Evolutionary conservation across 495 filamentous ascomycete species (phyloP).

Genomic region (Usnea hakonensis): DNA sequence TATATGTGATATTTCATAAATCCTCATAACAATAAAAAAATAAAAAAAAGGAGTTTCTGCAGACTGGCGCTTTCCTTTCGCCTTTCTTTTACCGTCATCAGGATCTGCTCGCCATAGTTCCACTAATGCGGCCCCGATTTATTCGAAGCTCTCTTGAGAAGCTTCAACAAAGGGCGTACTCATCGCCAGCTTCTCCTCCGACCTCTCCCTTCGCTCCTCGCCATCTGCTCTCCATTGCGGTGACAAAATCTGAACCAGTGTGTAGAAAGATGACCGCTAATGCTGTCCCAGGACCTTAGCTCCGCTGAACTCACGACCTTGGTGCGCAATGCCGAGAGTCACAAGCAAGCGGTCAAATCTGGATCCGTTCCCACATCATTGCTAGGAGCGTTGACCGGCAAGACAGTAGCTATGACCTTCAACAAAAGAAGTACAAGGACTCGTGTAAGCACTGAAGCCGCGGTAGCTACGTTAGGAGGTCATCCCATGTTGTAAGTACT

Average conservation of each 20-base stretch:
- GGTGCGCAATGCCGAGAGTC: conserved; percentile 66
- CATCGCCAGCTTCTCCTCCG: conserved; percentile 16
- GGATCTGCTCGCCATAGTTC: background rate
- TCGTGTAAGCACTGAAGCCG: conserved; percentile 83
- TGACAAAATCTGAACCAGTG: background rate
- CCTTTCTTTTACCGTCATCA: too few species aligned
- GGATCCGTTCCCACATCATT: conserved; percentile 52
- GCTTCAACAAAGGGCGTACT: conserved; percentile 4
- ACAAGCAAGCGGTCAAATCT: conserved; percentile 73
- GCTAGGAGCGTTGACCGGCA: conserved; percentile 51
- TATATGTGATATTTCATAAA: too few species aligned
- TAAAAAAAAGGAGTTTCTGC: background rate
- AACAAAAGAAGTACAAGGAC: conserved; percentile 90
- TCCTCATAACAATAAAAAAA: too few species aligned
- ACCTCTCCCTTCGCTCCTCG: conserved; percentile 52
- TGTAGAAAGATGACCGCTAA: background rate
- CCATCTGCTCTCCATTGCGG: conserved; percentile 76
- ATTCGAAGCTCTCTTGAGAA: conserved; percentile 5
- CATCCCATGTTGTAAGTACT: conserved; percentile 71
- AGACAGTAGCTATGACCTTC: conserved; percentile 93
- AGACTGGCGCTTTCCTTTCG: background rate
- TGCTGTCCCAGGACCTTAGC: conserved; percentile 53
- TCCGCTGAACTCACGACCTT: conserved; percentile 70
- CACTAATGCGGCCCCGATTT: background rate
- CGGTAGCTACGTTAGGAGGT: conserved; percentile 73